phyloP scores from a whole-genome alignment of 2,329 filamentous ascomycete species.

The Aspergillus sp. region DNA sequence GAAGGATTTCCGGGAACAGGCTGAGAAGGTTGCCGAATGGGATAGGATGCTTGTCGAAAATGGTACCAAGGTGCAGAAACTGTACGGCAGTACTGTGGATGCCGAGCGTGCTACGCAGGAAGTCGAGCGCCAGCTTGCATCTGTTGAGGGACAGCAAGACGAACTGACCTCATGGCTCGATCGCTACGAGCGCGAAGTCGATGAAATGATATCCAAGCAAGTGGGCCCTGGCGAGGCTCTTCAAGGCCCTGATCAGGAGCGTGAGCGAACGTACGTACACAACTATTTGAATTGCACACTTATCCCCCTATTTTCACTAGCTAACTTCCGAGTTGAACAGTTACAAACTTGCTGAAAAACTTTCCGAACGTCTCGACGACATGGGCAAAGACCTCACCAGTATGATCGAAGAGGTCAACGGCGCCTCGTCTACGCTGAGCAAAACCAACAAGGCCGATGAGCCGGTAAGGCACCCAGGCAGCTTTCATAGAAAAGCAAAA shows the following conservation, averaged over 20 bases:
- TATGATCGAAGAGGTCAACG: constrained; percentile 99
- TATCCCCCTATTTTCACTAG: background rate
- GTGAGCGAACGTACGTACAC: constrained; percentile 74
- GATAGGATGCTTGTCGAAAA: constrained; percentile 92
- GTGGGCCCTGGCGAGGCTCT: constrained; percentile 73
- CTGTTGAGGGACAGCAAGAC: constrained; percentile 88
- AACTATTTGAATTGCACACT: background rate
- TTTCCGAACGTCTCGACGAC: constrained; percentile 85
- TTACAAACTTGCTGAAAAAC: constrained; percentile 89
- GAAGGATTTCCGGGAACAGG: constrained; percentile 91
- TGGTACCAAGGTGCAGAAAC: constrained; percentile 87
- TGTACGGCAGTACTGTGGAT: constrained; percentile 89
- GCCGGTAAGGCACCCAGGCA: constrained; percentile 62
- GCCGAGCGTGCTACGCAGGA: constrained; percentile 90
- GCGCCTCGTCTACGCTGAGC: constrained; percentile 82
- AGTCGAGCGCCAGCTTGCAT: constrained; percentile 85
- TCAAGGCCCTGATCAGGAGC: constrained; percentile 88
- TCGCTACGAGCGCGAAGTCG: constrained; percentile 86
- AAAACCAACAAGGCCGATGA: constrained; percentile 87
- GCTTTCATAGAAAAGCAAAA: background rate
- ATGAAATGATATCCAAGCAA: constrained; percentile 80
- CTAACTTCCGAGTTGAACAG: constrained; percentile 32
- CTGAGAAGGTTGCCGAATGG: constrained; percentile 83
- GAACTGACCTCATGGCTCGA: constrained; percentile 87
- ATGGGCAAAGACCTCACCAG: constrained; percentile 89